Base-by-base conservation (phyloP, 1,284 basidiomycete genomes). In the Ganoderma resinaceum region DNA sequence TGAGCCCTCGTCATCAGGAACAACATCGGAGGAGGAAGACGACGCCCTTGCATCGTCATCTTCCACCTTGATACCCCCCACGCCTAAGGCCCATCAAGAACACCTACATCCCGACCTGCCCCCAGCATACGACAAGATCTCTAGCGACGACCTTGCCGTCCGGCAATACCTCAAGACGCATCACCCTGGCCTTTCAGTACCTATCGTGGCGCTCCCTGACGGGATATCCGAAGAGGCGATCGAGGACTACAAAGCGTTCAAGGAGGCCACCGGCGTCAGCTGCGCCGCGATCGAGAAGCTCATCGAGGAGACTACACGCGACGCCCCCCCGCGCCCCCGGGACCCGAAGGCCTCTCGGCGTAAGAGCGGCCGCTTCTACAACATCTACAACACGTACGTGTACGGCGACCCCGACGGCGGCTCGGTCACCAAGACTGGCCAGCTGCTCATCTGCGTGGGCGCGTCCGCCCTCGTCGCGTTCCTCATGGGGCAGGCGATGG, bases 331-430 rank as follows among this genome's bases (percentile, higher is more conserved):
- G 69, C 82, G 66, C 70, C 67, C 76, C 73, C 74, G 75, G 67
- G 81, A 81, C 66, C 76, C 75, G 46, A 81, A 80, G 67, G 46
- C 68, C 66, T 67, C 53, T 38, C 68, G 64, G n/a, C 79, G 82
- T 57, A 73, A 72, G 69, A 72, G 72, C 69, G 84, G 82, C 64
- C 83, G 88, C 55, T 93, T 94, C 78, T 93, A 91, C 82, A 94
- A 93, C 79, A 91, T 94, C 77, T 93, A 94, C 79, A 93, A 93
- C 79, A 93, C 91, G 16, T 93, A 93, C 72, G 87, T 93, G 52
- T 92, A 91, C 74, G 88, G 80, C 60, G 78, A 80, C 64, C 77
- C 75, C 55, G 77, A 76, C 46, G 76, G 76, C 62, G 70, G 73
- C 68, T 73, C 78, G 70, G 61, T 76, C 66, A 70, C 77, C 70